Evolutionary conservation across 176 grass and related monocot genomes (phyloP), one percentile per base, ranked within the genome.

Genomic region (Thinopyrum elongatum): DNA sequence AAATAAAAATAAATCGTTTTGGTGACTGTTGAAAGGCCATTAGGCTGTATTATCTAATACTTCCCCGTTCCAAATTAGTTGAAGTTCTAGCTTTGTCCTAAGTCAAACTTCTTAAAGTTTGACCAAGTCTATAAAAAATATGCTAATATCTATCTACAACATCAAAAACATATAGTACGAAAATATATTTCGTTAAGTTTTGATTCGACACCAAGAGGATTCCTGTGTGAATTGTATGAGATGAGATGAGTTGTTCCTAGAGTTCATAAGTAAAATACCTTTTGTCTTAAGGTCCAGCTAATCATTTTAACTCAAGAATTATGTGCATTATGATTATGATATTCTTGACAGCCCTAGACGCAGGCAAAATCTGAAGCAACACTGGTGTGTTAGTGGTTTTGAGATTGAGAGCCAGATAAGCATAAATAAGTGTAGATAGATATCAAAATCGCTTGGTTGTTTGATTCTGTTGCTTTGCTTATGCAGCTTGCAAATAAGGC

Each of bases 401-500:
- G 36, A 44, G 15, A 80, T 80, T 80, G 7, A 65, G 70, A 33
- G 31, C 21, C 38, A 23, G 46, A 38, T 17, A 71, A 58, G 19
- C 79, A 69, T 57, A 53, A 38, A 39, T 47, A 59, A 71, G 22
- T 58, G 58, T 59, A 6, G 9, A 22, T 27, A 83, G 22, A 58
- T 72, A 15, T 68, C 22, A 82, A 58, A 71, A 38, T 36, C 35
- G 7, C 57, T 58, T 78, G 3, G 17, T 68, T 79, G 17, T n/a
- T 86, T 79, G 34, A 69, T 70, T 79, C n/a, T 57, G 30, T 74
- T 63, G 38, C 36, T 70, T 26, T 39, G 31, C 33, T 58, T 55
- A 41, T 59, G 74, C 46, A 78, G 22, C 63, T 85, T 11, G 17
- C 33, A 70, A 78, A 57, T 36, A 59, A 55, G 30, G 62, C 26